These are phyloP conservation scores for Boletus vermiculosoides DNA, from an alignment of 768 basidiomycete genomes.

Conservation along the genomic window DNA sequence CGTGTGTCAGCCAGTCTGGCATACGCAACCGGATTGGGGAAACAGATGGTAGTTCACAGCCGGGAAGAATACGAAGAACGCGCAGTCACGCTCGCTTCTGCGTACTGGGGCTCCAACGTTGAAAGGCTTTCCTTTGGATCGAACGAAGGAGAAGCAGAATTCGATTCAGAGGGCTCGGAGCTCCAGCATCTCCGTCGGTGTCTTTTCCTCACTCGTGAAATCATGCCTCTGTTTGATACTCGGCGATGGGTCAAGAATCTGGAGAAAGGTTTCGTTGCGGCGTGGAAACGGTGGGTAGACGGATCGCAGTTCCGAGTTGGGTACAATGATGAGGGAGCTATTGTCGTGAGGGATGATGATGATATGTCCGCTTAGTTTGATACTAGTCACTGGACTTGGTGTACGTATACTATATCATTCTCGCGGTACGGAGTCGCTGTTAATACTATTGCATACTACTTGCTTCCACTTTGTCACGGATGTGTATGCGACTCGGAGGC, in stretches of 20 bases:
- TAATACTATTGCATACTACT: background rate
- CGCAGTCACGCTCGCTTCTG: constrained; percentile 40
- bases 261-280: constrained; percentile 43
- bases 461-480: background rate
- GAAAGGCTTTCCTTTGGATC: constrained; percentile 1
- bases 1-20: constrained; percentile 50
- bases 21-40: constrained; percentile 46
- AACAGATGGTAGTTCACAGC: constrained; percentile 45
- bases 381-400: background rate
- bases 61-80: constrained; percentile 46
- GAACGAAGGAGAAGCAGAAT: background rate
- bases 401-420: background rate
- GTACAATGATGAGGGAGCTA: constrained; percentile 33
- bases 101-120: constrained; percentile 21
- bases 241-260: constrained; percentile 45
- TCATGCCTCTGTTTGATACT: constrained; percentile 50
- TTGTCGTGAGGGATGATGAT: constrained; percentile 33
- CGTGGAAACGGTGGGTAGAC: constrained; percentile 50
- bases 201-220: constrained; percentile 42
- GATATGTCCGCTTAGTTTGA: constrained; percentile 1
- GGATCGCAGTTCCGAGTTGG: constrained; percentile 36
- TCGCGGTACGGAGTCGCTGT: background rate
- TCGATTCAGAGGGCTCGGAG: constrained; percentile 27
- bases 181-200: constrained; percentile 40
- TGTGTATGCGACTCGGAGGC: no score